phyloP scores from a whole-genome alignment of 164 flowering plant species.

The Umbellularia californica region DNA sequence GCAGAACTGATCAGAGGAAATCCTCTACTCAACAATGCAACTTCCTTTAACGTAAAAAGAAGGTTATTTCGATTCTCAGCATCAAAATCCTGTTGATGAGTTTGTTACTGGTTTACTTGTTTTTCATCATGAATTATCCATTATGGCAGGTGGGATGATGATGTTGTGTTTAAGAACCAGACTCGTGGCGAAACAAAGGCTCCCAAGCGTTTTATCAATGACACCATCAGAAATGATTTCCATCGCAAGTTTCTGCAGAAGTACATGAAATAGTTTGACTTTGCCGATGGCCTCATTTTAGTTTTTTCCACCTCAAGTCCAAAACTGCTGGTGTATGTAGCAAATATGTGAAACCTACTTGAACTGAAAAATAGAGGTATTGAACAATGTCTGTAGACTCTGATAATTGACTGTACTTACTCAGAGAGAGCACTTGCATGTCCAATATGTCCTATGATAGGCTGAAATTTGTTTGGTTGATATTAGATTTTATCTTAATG shows the following conservation, averaged over 20 bases:
- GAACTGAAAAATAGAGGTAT: background rate
- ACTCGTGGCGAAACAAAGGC: slow-evolving; percentile 88
- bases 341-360: background rate
- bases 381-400: background rate
- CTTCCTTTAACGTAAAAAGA: slow-evolving; percentile 76
- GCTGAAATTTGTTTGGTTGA: too few species aligned
- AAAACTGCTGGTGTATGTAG: background rate
- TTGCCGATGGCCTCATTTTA: background rate
- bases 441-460: too few species aligned
- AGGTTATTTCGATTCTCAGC: slow-evolving; percentile 38
- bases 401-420: background rate
- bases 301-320: background rate
- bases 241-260: slow-evolving; percentile 88
- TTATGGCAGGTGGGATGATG: slow-evolving; percentile 84
- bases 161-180: slow-evolving; percentile 97
- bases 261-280: slow-evolving; percentile 68
- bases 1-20: slow-evolving; percentile 84
- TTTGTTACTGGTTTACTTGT: too few species aligned
- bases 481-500: too few species aligned
- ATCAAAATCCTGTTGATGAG: background rate
- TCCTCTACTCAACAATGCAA: slow-evolving; percentile 66
- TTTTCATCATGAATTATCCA: too few species aligned
- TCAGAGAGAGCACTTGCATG: too few species aligned
- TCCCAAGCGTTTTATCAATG: slow-evolving; percentile 91
- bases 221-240: slow-evolving; percentile 90